phyloP scores from a whole-genome alignment of 768 basidiomycete genomes.

The Porpolomopsis calyptriformis region DNA sequence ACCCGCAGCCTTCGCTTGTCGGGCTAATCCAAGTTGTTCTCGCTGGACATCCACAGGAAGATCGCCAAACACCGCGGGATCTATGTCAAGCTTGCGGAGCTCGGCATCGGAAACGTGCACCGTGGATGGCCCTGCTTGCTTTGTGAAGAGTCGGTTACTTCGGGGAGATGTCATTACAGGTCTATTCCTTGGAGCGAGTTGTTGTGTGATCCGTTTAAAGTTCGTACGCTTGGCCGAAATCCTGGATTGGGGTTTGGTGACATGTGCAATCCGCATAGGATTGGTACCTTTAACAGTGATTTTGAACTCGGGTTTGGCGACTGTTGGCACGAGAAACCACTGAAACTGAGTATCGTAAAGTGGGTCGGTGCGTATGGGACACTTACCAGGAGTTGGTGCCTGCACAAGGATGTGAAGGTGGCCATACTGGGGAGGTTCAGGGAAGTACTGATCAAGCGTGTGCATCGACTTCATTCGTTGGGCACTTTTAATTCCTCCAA shows the following conservation, averaged over 20 bases:
- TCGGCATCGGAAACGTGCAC: constrained; percentile 45
- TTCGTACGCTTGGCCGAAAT: constrained; percentile 29
- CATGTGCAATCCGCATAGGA: constrained; percentile 12
- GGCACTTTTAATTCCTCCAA: no score
- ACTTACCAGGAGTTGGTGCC: no score
- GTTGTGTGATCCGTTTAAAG: constrained; percentile 49
- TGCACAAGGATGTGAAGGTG: no score
- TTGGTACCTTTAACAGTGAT: no score
- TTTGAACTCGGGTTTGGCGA: no score
- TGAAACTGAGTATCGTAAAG: no score
- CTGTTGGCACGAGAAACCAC: no score
- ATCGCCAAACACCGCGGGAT: constrained; percentile 55
- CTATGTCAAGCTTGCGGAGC: constrained; percentile 56
- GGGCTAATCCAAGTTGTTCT: constrained; percentile 58
- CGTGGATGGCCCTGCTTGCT: constrained; percentile 20
- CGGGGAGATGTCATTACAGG: constrained; percentile 27
- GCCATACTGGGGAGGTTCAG: no score
- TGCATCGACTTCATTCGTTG: no score
- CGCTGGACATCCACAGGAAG: constrained; percentile 60
- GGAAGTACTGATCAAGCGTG: no score
- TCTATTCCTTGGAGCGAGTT: constrained; percentile 48
- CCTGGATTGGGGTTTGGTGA: constrained; percentile 23
- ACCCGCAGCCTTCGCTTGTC: constrained; percentile 37
- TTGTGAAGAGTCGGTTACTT: constrained; percentile 24
- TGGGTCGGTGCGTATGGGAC: no score